Conservation (phyloP, 805 yeast genomes). For the Kuraishia piskuri region DNA sequence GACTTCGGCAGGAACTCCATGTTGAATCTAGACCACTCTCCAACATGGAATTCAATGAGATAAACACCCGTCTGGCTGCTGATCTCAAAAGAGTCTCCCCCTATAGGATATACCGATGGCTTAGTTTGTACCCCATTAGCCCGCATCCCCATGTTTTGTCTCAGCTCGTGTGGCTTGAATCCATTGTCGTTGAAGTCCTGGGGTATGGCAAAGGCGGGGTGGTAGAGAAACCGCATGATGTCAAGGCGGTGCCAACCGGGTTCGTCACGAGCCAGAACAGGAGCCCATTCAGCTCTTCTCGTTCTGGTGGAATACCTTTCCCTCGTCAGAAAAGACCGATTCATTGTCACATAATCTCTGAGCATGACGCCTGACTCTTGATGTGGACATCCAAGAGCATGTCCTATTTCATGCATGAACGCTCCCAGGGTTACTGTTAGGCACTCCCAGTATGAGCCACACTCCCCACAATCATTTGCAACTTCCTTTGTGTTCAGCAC, state of each 20-base stretch:
- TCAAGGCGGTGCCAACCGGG: constrained; percentile 89
- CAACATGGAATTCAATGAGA: constrained; percentile 61
- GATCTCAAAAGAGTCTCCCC: constrained; percentile 34
- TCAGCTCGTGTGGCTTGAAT: constrained; percentile 25
- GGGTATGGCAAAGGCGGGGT: constrained; percentile 72
- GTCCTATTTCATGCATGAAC: constrained; percentile 93
- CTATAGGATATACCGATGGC: constrained; percentile 39
- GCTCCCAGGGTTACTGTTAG: constrained; percentile 84
- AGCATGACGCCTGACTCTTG: constrained; percentile 87
- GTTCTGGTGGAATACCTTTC: constrained; percentile 55
- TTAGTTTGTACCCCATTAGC: constrained; percentile 24
- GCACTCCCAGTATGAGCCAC: constrained; percentile 89
- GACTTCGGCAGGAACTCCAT: constrained; percentile 51
- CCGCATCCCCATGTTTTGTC: constrained; percentile 19
- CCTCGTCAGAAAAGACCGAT: constrained; percentile 71
- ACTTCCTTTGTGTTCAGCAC: constrained; percentile 55
- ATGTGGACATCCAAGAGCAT: constrained; percentile 85
- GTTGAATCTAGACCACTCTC: constrained; percentile 49
- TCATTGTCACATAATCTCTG: constrained; percentile 73
- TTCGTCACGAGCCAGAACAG: constrained; percentile 48
- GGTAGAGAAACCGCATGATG: constrained; percentile 65
- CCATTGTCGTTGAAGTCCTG: constrained; percentile 39
- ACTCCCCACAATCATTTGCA: constrained; percentile 84
- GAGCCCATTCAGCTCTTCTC: constrained; percentile 36
- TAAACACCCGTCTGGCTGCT: constrained; percentile 61